Conservation (phyloP, 345 rosid species). For the Acer campestre region DNA sequence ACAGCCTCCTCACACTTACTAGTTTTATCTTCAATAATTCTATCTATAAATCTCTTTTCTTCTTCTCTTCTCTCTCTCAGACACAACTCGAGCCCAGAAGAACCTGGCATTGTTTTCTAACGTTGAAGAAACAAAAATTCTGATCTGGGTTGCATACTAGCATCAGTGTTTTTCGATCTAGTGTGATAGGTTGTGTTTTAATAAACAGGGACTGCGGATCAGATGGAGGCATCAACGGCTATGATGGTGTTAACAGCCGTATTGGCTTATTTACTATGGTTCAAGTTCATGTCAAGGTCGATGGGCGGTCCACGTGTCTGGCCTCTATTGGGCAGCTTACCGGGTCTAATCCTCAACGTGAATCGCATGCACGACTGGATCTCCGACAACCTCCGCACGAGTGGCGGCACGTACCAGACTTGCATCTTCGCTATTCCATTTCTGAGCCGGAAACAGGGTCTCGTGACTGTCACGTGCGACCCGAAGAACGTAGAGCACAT, state of each 20-base stretch:
- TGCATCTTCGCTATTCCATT: constrained; percentile 63
- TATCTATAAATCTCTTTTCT: constrained; percentile 23
- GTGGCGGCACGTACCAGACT: constrained; percentile 80
- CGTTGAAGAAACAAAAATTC: neutral
- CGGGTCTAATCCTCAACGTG: constrained; percentile 57
- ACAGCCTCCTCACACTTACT: constrained; percentile 7
- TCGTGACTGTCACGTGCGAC: constrained; percentile 83
- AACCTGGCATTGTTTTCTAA: too few relatives aligned
- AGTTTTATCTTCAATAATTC: constrained; percentile 8
- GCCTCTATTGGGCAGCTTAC: constrained; percentile 78
- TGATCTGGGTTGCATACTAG: constrained; percentile 15
- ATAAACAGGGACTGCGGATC: constrained; percentile 1
- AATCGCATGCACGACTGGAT: constrained; percentile 79
- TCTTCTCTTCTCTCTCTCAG: neutral
- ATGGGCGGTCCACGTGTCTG: constrained; percentile 69
- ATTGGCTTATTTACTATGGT: constrained; percentile 55
- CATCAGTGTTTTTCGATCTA: neutral
- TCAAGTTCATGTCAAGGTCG: constrained; percentile 43
- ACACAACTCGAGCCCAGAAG: too few relatives aligned
- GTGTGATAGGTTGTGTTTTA: neutral
- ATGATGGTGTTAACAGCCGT: constrained; percentile 45
- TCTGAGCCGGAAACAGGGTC: constrained; percentile 59
- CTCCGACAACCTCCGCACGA: constrained; percentile 65
- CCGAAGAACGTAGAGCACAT: constrained; percentile 74
- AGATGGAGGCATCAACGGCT: constrained; percentile 51